Evolutionary conservation across 2,329 filamentous ascomycete species (phyloP), one percentile per base, ranked within the genome.

Genomic region (Alternaria gaisen): DNA sequence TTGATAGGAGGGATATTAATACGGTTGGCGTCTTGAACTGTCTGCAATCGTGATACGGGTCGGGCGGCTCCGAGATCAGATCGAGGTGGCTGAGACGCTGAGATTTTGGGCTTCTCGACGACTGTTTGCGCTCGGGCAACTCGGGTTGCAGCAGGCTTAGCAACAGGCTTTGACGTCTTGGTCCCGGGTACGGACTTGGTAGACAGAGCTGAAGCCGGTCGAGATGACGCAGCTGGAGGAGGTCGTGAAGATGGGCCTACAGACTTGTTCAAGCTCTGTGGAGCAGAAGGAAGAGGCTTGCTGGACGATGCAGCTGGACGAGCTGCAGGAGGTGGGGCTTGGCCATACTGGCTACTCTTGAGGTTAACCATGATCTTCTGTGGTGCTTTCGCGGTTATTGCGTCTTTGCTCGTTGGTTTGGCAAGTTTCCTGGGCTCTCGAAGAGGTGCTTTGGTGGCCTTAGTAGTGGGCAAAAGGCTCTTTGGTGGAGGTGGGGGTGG

Each of bases 41-140:
- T 83, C 18, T 86, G 85, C 79, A 91, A 83, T 16, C 88, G 86
- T 16, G 89, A 88, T 7, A 86, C 79, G 40, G 86, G 83, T 59
- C 87, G 77, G 32, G 82, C 77, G 44, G 82, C 79, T 47, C 81
- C 83, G 34, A 85, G 71, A 61, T 88, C 86, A 61, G 78, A 77
- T 32, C 85, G 82, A 48, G 76, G 81, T 47, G 76, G 75, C 56
- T 79, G 78, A 5, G 78, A 52, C 34, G 63, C 65, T 47, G 70
- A 61, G 30, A 69, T 60, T 51, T 77, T 77, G 16, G 89, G 86
- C 79, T 96, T 97, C 38, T 90, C 89, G 20, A 96, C 91, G 9
- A 90, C 89, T 18, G 65, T 58, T 47, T 73, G 73, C 72, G 81
- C 70, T 46, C 75, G 71, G 36, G 67, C 66, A 18, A 70, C 60